Evolutionary conservation across 495 filamentous ascomycete species (phyloP), one percentile per base, ranked within the genome.

Genomic region (Aspergillus asperescens): DNA sequence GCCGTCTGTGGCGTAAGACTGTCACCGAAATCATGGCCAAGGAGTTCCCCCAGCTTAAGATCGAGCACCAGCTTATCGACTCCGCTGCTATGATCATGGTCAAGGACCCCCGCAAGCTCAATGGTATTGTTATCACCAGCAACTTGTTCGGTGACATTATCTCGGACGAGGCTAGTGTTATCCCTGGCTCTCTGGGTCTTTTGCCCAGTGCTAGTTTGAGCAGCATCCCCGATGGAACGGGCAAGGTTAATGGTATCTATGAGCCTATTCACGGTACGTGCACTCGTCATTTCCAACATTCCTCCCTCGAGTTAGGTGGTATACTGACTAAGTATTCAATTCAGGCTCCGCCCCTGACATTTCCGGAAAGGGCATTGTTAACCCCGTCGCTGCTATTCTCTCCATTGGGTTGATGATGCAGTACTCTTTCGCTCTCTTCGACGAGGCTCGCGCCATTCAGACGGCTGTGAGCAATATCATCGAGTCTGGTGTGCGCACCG

Each of bases 111-210:
- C 76, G 88, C 19, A 82, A 87, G 45, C 77, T 98, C 41, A 97
- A 97, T 66, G 93, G 93, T 44, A 83, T 98, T 18, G 80, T 98
- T 37, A 83, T 98, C 31, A 95, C 91, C 6, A 92, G 87, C 73
- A 97, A 98, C 69, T 64, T 98, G 56, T 96, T 95, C 65, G 93
- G 93, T 54, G 93, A 98, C 69, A 98, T 98, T 65, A 90, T 98
- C 62, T 86, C 79, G 62, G 93, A 98, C 64, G 93, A 98, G 79
- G 92, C 93, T 7, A 92, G 87, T 66, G 93, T 96, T 24, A 97
- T 98, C 43, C 90, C 92, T 7, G 93, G 93, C 2, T 89, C 84
- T 51, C 81, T 98, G 62, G 93, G 93, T 4, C 69, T 98, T 59
- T 73, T 95, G 65, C 93, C 93, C 8, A 91, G 86, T 69, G 93